Evolutionary conservation across 1,284 basidiomycete species (phyloP).

Genomic region (Ceratobasidium sp.): DNA sequence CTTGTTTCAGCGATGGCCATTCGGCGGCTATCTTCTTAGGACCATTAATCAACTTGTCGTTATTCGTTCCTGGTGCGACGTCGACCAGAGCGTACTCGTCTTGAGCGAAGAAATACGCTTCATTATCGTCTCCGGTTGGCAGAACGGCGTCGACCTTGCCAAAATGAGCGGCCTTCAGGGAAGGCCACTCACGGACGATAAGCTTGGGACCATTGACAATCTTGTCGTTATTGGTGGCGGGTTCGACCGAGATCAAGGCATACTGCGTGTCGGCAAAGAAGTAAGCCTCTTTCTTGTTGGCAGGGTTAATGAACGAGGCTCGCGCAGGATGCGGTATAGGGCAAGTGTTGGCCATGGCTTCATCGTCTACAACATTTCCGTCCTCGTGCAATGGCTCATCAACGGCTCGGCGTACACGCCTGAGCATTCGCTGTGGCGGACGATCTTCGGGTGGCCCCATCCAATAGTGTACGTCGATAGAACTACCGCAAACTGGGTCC

Average conservation of each 20-base stretch:
- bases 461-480: constrained; percentile 8
- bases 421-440: neutral
- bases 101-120: constrained; percentile 11
- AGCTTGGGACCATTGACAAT: neutral
- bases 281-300: constrained; percentile 11
- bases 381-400: constrained; percentile 10
- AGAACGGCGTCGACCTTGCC: constrained; percentile 2
- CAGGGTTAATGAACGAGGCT: neutral
- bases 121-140: constrained; percentile 4
- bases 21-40: constrained; percentile 12
- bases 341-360: neutral
- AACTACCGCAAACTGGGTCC: constrained; percentile 4
- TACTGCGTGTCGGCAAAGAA: constrained; percentile 22
- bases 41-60: constrained; percentile 27
- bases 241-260: neutral
- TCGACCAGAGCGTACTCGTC: constrained; percentile 11
- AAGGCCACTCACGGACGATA: constrained; percentile 4
- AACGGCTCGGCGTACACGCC: neutral
- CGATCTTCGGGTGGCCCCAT: neutral
- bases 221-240: constrained; percentile 9
- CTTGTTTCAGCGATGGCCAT: neutral
- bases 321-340: neutral
- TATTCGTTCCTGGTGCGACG: neutral
- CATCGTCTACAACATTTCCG: neutral
- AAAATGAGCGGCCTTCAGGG: constrained; percentile 14